Conservation (phyloP, 192 early-diverging fungal genomes). For the Bifiguratus adelaidae region DNA sequence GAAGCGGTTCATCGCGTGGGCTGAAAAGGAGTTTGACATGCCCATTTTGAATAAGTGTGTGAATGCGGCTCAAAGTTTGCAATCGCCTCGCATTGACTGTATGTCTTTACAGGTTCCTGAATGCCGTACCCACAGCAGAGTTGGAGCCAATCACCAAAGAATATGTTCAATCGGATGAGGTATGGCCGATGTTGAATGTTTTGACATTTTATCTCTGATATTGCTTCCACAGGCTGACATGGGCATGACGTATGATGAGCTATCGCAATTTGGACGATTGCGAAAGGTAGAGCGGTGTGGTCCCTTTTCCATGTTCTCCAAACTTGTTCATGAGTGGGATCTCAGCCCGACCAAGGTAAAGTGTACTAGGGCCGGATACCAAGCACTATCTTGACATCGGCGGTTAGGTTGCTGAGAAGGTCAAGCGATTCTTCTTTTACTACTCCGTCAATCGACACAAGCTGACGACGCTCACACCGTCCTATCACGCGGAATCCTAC, state of each 20-base stretch:
- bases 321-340: slow-evolving; percentile 77
- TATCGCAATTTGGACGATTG: slow-evolving; percentile 82
- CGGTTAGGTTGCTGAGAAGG: slow-evolving; percentile 76
- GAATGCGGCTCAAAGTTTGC: neutral
- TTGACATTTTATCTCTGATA: slow-evolving; percentile 2
- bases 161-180: slow-evolving; percentile 87
- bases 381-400: neutral
- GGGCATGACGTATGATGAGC: slow-evolving; percentile 96
- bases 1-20: slow-evolving; percentile 68
- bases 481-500: slow-evolving; percentile 92
- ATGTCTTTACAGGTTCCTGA: slow-evolving; percentile 50
- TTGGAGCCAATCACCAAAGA: slow-evolving; percentile 79
- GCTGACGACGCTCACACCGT: slow-evolving; percentile 92
- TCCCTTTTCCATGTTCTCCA: slow-evolving; percentile 90
- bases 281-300: slow-evolving; percentile 84
- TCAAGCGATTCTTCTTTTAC: slow-evolving; percentile 94
- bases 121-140: slow-evolving; percentile 89
- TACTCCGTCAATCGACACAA: slow-evolving; percentile 99
- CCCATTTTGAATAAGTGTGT: slow-evolving; percentile 49
- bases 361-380: too few species aligned
- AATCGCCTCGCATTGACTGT: neutral
- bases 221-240: slow-evolving; percentile 58
- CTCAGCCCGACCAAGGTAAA: slow-evolving; percentile 53
- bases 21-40: slow-evolving; percentile 50
- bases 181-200: slow-evolving; percentile 8